These are phyloP conservation scores for Viola odorata DNA, from an alignment of 345 rosid genomes.

Conservation along the genomic window DNA sequence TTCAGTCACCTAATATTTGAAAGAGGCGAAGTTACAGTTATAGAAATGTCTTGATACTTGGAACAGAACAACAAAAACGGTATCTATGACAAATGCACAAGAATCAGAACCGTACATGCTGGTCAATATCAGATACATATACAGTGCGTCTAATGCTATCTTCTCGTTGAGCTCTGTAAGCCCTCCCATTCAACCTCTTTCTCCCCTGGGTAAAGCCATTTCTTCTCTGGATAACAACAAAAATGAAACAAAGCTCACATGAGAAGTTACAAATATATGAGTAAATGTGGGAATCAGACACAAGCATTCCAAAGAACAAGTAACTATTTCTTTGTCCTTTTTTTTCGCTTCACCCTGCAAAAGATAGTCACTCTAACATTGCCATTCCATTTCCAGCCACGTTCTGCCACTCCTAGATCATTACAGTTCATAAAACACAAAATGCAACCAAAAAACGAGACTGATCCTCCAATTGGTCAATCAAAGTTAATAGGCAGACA, in stretches of 20 bases:
- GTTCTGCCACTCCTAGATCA: too few relatives aligned
- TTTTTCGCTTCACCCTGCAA: too few relatives aligned
- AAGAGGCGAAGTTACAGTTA: neutral
- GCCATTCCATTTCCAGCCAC: too few relatives aligned
- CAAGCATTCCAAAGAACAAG: too few relatives aligned
- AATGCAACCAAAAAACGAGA: too few relatives aligned
- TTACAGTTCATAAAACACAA: too few relatives aligned
- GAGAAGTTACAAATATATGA: too few relatives aligned
- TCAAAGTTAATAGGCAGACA: neutral
- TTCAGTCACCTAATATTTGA: constrained; percentile 62
- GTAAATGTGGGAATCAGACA: too few relatives aligned
- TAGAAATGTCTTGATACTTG: constrained; percentile 1
- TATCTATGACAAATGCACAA: constrained; percentile 2
- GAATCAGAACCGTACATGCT: constrained; percentile 34
- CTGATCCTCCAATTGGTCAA: too few relatives aligned
- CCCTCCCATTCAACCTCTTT: constrained; percentile 55
- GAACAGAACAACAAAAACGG: constrained; percentile 9
- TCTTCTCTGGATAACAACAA: constrained; percentile 44
- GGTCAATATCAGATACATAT: constrained; percentile 61
- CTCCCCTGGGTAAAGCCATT: constrained; percentile 51
- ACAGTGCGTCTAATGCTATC: constrained; percentile 59
- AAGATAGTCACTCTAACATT: too few relatives aligned
- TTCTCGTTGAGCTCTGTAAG: constrained; percentile 55
- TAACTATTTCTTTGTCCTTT: too few relatives aligned
- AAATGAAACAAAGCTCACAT: neutral